Percentiles rank a stretch among this genome's conserved stretches.
Evolutionary conservation across 805 yeast genomes (phyloP).

Genomic region (Wickerhamiella lipophila): DNA sequence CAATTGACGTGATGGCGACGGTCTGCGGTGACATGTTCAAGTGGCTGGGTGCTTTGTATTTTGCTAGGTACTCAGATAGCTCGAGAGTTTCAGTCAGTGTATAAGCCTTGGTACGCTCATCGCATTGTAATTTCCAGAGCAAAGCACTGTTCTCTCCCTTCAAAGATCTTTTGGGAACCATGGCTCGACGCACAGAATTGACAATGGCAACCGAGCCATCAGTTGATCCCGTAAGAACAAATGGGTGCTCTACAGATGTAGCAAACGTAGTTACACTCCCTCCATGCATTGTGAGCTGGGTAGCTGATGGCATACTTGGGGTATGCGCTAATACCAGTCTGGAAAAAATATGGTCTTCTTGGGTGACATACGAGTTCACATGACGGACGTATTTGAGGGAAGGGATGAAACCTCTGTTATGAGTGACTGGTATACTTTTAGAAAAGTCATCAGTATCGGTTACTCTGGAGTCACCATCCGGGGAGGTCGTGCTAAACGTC

Average conservation of each 20-base stretch:
- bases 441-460: slow-evolving; percentile 27
- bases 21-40: slow-evolving; percentile 36
- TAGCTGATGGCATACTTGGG: slow-evolving; percentile 22
- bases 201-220: slow-evolving; percentile 37
- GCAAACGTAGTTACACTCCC: slow-evolving; percentile 33
- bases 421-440: neutral
- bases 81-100: slow-evolving; percentile 32
- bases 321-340: slow-evolving; percentile 32
- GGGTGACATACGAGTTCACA: slow-evolving; percentile 28
- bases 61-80: slow-evolving; percentile 27
- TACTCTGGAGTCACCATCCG: slow-evolving; percentile 34
- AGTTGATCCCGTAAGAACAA: slow-evolving; percentile 36
- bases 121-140: slow-evolving; percentile 31
- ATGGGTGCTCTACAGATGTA: slow-evolving; percentile 36
- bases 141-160: slow-evolving; percentile 19
- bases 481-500: slow-evolving; percentile 28
- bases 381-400: slow-evolving; percentile 8
- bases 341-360: slow-evolving; percentile 33
- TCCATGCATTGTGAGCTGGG: slow-evolving; percentile 31
- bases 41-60: slow-evolving; percentile 20
- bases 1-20: slow-evolving; percentile 36
- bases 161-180: slow-evolving; percentile 21
- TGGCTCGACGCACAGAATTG: slow-evolving; percentile 29
- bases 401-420: neutral
- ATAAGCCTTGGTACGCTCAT: slow-evolving; percentile 30